Conservation (phyloP, 768 basidiomycete genomes). For the Tephrocybe rancida region DNA sequence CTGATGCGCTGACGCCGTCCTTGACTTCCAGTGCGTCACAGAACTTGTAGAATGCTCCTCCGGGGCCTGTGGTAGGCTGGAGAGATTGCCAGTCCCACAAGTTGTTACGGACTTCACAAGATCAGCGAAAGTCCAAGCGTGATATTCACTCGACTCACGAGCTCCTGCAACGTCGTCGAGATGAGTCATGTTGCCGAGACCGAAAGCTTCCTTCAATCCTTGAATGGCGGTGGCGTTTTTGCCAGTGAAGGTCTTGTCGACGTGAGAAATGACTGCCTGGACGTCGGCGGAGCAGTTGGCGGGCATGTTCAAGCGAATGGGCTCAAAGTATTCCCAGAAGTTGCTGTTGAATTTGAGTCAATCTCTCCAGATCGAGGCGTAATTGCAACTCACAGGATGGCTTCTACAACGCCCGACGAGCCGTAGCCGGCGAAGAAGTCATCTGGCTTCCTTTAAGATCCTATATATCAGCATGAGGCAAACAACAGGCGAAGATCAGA, state of each 20-base stretch:
- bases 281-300: constrained; percentile 75
- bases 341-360: constrained; percentile 27
- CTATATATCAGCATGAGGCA: background rate
- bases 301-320: constrained; percentile 69
- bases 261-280: constrained; percentile 58
- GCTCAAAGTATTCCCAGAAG: constrained; percentile 76
- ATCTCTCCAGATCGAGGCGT: background rate
- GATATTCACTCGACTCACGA: constrained; percentile 33
- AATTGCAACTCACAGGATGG: constrained; percentile 43
- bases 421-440: constrained; percentile 69
- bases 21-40: constrained; percentile 73
- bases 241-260: constrained; percentile 57
- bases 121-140: too few relatives aligned
- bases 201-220: constrained; percentile 58
- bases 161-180: constrained; percentile 70
- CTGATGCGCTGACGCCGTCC: constrained; percentile 49
- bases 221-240: constrained; percentile 50
- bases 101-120: constrained; percentile 50
- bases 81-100: constrained; percentile 73
- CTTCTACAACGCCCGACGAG: constrained; percentile 67
- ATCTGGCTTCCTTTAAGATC: constrained; percentile 50
- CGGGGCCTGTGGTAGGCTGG: constrained; percentile 50
- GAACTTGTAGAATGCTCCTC: constrained; percentile 55
- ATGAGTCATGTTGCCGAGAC: constrained; percentile 57
- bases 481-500: background rate